Percentiles rank a stretch among this genome's conserved stretches.
Conservation (phyloP, 1,284 basidiomycete species). For the Hypsizygus ulmarius region DNA sequence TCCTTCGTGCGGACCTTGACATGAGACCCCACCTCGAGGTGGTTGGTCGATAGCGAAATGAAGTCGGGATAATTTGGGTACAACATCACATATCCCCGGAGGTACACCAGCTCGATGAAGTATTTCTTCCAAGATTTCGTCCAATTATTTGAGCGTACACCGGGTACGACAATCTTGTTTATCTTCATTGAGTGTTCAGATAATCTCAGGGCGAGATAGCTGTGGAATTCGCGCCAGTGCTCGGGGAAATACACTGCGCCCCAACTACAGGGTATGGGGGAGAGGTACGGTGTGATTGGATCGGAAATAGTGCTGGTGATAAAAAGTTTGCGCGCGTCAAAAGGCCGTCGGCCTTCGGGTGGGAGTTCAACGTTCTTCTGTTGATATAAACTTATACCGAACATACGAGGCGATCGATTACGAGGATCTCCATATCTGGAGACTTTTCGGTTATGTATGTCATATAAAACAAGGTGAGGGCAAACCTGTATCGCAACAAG, state of each 20-base stretch:
- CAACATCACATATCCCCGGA: conserved; percentile 81
- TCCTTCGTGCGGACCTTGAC: conserved; percentile 58
- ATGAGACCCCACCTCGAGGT: conserved; percentile 78
- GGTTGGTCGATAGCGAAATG: conserved; percentile 78
- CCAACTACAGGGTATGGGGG: conserved; percentile 85
- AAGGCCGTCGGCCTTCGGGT: conserved; percentile 62
- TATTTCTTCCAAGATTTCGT: conserved; percentile 81
- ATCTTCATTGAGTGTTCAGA: conserved; percentile 45
- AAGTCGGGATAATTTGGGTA: conserved; percentile 78
- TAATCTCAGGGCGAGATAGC: conserved; percentile 67
- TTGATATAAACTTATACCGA: conserved; percentile 81
- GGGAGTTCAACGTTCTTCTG: conserved; percentile 77
- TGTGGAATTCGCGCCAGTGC: conserved; percentile 81
- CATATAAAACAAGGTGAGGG: conserved; percentile 3
- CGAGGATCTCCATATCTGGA: conserved; percentile 51
- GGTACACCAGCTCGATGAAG: conserved; percentile 79
- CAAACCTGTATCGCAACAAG: conserved; percentile 69
- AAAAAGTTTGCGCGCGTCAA: conserved; percentile 64
- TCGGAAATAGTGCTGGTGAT: conserved; percentile 35
- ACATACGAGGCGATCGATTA: conserved; percentile 47
- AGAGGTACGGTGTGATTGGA: conserved; percentile 69
- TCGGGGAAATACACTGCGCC: conserved; percentile 87
- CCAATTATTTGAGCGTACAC: conserved; percentile 78
- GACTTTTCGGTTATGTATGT: not conserved
- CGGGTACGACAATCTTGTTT: conserved; percentile 55